These are phyloP conservation scores for Polyporus arcularius DNA, from an alignment of 768 basidiomycete genomes.

Conservation along the genomic window DNA sequence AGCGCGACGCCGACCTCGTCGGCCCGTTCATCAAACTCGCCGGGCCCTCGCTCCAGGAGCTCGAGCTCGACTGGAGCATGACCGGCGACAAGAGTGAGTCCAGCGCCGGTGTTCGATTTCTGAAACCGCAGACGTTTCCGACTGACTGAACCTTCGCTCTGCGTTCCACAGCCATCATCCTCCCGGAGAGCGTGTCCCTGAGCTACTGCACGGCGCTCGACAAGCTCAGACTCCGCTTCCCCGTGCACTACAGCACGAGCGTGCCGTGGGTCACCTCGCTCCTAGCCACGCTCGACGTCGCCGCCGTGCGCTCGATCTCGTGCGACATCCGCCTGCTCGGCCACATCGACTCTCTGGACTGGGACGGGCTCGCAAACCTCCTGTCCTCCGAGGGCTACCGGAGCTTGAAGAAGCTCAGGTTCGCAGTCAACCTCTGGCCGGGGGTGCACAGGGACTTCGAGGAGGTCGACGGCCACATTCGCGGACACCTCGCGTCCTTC, in stretches of 20 bases:
- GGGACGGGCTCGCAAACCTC: constrained; percentile 17
- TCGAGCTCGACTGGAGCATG: constrained; percentile 29
- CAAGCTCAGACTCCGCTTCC: constrained; percentile 22
- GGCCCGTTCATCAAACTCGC: constrained; percentile 20
- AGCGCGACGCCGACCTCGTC: constrained; percentile 24
- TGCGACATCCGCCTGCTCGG: constrained; percentile 28
- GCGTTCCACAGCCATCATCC: constrained; percentile 16
- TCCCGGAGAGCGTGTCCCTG: constrained; percentile 24
- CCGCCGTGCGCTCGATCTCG: constrained; percentile 17
- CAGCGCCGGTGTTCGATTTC: not conserved
- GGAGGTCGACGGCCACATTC: constrained; percentile 18
- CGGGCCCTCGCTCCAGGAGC: constrained; percentile 20
- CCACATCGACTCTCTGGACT: constrained; percentile 24
- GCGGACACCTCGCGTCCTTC: constrained; percentile 15
- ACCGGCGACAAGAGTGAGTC: constrained; percentile 19
- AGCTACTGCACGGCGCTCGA: constrained; percentile 18
- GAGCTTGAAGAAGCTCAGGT: constrained; percentile 7
- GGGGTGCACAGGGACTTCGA: constrained; percentile 12
- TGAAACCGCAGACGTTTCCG: not conserved
- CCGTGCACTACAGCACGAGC: constrained; percentile 18
- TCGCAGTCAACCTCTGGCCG: constrained; percentile 26
- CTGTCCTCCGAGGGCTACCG: constrained; percentile 12
- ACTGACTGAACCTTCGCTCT: not conserved
- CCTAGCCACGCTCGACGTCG: constrained; percentile 17
- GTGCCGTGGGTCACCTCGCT: constrained; percentile 24